Evolutionary conservation across 306 rosid genomes (phyloP), one percentile per base, ranked within the genome.

Genomic region (Abrus precatorius): DNA sequence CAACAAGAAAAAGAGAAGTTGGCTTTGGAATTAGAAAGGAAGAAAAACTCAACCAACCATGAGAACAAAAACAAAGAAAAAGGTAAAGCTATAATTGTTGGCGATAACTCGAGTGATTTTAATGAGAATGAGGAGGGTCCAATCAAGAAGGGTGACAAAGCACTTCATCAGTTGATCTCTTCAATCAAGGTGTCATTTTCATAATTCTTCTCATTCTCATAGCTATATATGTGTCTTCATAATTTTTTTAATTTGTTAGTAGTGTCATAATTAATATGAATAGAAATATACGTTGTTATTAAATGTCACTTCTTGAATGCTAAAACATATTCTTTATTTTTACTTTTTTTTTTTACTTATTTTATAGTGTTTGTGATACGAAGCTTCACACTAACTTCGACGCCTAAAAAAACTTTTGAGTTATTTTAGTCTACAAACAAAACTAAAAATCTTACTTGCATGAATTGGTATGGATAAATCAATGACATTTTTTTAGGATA

Each of bases 171-270:
- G 12, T 3, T 67, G 3, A 44, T 67, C 4, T 67, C 73, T 67
- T 67, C 54, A 41, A 44, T 65, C n/a, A 66, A 82, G 85, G 85
- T 82, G 3, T 54, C 30, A 20, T 74, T 47, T 74, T 28, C 8
- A 7, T 14, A 7, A 40, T 5, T 32, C 3, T 38, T 32, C 0
- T 60, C 44, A 27, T 57, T 32, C 13, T 30, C 1, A 1, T 5
- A 1, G 9, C 14, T 54, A 5, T 14, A 14, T 54, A 4, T 36
- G 40, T 36, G 40, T 36, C 3, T 36, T 36, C 40, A 36, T 36
- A 36, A 36, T 36, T 36, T 36, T 36, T 36, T 36, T 36, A 36
- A 36, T 36, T 36, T 36, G 2, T 36, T 36, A 36, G 40, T 36
- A 64, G 6, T 20, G 20, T 36, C 5, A 34, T n/a, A 2, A 64